These are phyloP conservation scores for Globisporangium heterothallicum DNA, from an alignment of 352 stramenopile species.

Conservation along the genomic window DNA sequence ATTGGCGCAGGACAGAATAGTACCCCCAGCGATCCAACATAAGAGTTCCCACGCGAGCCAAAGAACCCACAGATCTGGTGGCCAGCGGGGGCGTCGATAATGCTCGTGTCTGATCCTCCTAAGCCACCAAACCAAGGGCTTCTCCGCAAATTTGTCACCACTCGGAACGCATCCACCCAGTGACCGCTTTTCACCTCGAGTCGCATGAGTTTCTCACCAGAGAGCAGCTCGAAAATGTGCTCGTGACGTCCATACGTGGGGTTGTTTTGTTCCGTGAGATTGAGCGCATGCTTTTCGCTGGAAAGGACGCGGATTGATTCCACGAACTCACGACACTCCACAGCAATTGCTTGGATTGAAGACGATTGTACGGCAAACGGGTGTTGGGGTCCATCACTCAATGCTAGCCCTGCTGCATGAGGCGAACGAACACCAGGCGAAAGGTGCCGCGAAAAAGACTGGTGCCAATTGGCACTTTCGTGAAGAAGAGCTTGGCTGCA, in stretches of 20 bases:
- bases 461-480: not conserved
- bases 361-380: constrained; percentile 6
- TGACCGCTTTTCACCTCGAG: constrained; percentile 41
- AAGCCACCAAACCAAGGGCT: constrained; percentile 45
- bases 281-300: constrained; percentile 16
- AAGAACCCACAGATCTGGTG: constrained; percentile 35
- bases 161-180: constrained; percentile 47
- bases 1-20: constrained; percentile 14
- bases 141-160: constrained; percentile 36
- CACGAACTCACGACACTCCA: constrained; percentile 35
- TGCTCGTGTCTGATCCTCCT: constrained; percentile 17
- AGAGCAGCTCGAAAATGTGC: constrained; percentile 40
- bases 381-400: constrained; percentile 16
- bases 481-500: constrained; percentile 18
- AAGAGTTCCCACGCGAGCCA: constrained; percentile 27
- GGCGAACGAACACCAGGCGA: constrained; percentile 8
- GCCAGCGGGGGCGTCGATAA: constrained; percentile 23
- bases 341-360: constrained; percentile 21
- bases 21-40: constrained; percentile 30
- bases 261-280: constrained; percentile 7
- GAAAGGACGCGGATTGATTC: constrained; percentile 27
- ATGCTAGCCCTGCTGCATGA: constrained; percentile 12
- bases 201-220: constrained; percentile 30
- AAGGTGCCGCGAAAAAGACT: not conserved
- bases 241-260: constrained; percentile 24